Evolutionary conservation across 202 grass and related monocot genomes (phyloP).

Genomic region (Setaria viridis): DNA sequence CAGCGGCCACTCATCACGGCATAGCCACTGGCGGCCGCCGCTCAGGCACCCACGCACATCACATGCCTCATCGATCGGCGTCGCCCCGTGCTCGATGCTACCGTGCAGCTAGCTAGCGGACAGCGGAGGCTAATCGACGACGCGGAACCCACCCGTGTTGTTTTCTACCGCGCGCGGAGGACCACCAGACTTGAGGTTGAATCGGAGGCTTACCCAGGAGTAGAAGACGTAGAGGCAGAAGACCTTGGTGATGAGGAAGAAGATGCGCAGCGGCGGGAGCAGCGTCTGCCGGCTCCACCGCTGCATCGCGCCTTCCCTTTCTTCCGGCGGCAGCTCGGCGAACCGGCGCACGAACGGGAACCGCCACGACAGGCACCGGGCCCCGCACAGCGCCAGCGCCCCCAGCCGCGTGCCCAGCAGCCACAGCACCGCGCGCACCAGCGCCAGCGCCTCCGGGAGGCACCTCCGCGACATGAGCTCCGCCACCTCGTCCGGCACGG

Average conservation of each 20-base stretch:
- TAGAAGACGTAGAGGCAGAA: slow-evolving; percentile 81
- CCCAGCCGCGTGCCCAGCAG: slow-evolving; percentile 74
- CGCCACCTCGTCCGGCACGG: slow-evolving; percentile 74
- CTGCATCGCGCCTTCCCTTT: slow-evolving; percentile 58
- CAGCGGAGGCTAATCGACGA: neutral
- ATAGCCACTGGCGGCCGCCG: neutral
- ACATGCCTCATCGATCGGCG: neutral
- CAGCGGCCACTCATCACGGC: neutral
- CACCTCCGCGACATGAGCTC: slow-evolving; percentile 65
- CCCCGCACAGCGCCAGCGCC: slow-evolving; percentile 74
- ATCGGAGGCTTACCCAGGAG: slow-evolving; percentile 58
- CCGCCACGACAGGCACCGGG: slow-evolving; percentile 49
- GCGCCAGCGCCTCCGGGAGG: slow-evolving; percentile 54
- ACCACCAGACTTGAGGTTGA: neutral
- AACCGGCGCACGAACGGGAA: slow-evolving; percentile 75
- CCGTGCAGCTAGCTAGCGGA: neutral
- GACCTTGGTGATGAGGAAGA: slow-evolving; percentile 72
- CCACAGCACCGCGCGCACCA: slow-evolving; percentile 76
- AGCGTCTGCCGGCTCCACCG: slow-evolving; percentile 70
- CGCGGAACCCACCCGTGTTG: neutral
- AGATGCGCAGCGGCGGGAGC: slow-evolving; percentile 68
- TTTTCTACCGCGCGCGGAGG: neutral
- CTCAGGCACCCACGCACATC: neutral
- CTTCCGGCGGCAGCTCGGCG: slow-evolving; percentile 59
- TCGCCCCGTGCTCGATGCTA: neutral